phyloP scores from a whole-genome alignment of 2,329 filamentous ascomycete genomes.

The Sarocladium kiliense region DNA sequence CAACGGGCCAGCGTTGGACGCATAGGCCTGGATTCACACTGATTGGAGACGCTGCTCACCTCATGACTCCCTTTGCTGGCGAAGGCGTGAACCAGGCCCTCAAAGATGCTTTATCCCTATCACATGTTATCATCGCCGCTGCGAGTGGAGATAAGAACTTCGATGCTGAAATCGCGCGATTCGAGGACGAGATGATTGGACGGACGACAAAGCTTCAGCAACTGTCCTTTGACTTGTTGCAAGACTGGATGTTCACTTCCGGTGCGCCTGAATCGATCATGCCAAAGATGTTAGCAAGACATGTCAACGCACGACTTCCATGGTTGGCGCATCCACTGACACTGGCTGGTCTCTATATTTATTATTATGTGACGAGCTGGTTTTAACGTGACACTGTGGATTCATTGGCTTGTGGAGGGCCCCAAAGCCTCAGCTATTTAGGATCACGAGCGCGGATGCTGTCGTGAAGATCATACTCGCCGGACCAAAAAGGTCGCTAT shows the following conservation, averaged over 20 bases:
- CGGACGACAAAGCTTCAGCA: slow-evolving; percentile 31
- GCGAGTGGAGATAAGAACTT: slow-evolving; percentile 20
- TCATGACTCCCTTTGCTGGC: slow-evolving; percentile 54
- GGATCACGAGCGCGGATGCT: too few relatives aligned
- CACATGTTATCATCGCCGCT: slow-evolving; percentile 32
- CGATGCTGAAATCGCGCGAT: slow-evolving; percentile 27
- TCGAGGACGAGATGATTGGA: slow-evolving; percentile 33
- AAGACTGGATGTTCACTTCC: slow-evolving; percentile 41
- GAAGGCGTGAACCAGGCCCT: slow-evolving; percentile 56
- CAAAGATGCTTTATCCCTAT: slow-evolving; percentile 47
- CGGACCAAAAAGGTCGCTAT: too few relatives aligned
- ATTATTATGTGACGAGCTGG: slow-evolving; percentile 16
- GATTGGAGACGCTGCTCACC: slow-evolving; percentile 55
- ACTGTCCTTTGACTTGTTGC: slow-evolving; percentile 39
- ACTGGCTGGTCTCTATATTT: slow-evolving; percentile 21
- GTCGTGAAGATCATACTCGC: too few relatives aligned
- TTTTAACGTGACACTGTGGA: too few relatives aligned
- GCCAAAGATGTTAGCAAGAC: slow-evolving; percentile 26
- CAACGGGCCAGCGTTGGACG: slow-evolving; percentile 42
- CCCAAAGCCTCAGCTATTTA: too few relatives aligned
- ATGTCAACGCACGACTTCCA: slow-evolving; percentile 25
- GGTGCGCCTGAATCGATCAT: slow-evolving; percentile 39
- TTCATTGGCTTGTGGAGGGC: too few relatives aligned
- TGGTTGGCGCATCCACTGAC: slow-evolving; percentile 25
- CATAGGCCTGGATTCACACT: slow-evolving; percentile 44